Evolutionary conservation across 768 basidiomycete species (phyloP).

Genomic region (Leccinum boreale): DNA sequence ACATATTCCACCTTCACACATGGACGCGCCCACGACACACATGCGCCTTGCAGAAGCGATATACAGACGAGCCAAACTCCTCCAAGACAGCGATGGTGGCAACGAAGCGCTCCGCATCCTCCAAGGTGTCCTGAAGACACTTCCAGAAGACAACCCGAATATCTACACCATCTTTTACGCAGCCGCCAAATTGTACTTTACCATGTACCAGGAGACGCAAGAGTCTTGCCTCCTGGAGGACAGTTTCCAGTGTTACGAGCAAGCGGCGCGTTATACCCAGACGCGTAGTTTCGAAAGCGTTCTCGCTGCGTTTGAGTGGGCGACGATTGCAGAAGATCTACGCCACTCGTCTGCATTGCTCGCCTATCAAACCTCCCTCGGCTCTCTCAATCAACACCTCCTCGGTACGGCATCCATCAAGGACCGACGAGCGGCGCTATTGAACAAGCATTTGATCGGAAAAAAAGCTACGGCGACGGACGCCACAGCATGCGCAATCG

Average conservation of each 20-base stretch:
- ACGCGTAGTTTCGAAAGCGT: constrained; percentile 8
- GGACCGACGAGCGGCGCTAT: constrained; percentile 12
- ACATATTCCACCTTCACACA: constrained; percentile 12
- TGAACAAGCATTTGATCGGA: neutral
- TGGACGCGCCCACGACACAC: neutral
- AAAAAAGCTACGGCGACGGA: constrained; percentile 15
- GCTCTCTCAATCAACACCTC: constrained; percentile 17
- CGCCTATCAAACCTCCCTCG: constrained; percentile 21
- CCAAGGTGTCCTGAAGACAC: neutral
- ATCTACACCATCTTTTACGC: neutral
- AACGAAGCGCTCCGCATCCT: neutral
- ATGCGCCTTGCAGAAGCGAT: constrained; percentile 3
- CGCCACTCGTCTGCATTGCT: constrained; percentile 19
- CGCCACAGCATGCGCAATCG: constrained; percentile 28
- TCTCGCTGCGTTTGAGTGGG: constrained; percentile 14
- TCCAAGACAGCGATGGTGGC: neutral
- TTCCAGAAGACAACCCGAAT: constrained; percentile 9
- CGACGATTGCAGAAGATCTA: neutral
- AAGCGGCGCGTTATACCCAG: constrained; percentile 10
- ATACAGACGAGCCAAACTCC: neutral
- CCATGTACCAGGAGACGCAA: neutral
- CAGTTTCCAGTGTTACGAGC: constrained; percentile 9
- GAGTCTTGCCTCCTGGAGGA: constrained; percentile 6
- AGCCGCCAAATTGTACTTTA: neutral
- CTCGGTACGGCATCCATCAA: constrained; percentile 17